A percentile compares a stretch with the other conserved stretches of the same genome.
Evolutionary conservation across 2,329 filamentous ascomycete genomes (phyloP).

Genomic region (Aspergillus ochraceoroseus): DNA sequence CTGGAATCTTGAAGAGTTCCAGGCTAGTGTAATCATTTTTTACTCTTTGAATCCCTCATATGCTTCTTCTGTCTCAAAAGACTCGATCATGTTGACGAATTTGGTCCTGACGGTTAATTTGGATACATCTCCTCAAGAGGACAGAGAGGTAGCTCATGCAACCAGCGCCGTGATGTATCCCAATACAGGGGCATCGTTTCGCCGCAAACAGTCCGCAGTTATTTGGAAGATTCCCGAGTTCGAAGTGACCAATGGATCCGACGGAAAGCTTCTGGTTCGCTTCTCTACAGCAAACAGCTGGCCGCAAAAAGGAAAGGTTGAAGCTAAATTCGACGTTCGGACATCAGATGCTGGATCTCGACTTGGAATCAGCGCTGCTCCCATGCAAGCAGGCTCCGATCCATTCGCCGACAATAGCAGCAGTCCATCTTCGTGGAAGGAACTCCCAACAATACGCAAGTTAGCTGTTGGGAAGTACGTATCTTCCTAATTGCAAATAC

Average conservation of each 20-base stretch:
- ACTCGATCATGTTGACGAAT: conserved; percentile 63
- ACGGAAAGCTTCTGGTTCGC: conserved; percentile 75
- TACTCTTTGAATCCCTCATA: conserved; percentile 78
- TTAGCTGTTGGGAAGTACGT: conserved; percentile 73
- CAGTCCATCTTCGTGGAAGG: conserved; percentile 54
- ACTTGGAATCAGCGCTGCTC: conserved; percentile 55
- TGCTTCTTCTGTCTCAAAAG: conserved; percentile 36
- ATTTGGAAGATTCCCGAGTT: conserved; percentile 48
- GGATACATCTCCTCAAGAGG: conserved; percentile 39
- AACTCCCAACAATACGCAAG: conserved; percentile 62
- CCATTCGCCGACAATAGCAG: conserved; percentile 47
- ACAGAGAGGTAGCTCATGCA: conserved; percentile 40
- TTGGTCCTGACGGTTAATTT: conserved; percentile 62
- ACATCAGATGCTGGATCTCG: conserved; percentile 56
- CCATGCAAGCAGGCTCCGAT: conserved; percentile 36
- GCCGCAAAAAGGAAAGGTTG: conserved; percentile 68
- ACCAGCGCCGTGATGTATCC: conserved; percentile 45
- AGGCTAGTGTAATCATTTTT: conserved; percentile 78
- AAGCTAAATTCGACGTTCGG: conserved; percentile 73
- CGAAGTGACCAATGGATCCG: conserved; percentile 50
- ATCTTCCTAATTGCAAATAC: conserved; percentile 39
- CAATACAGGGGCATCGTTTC: conserved; percentile 43
- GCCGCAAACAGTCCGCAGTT: conserved; percentile 44
- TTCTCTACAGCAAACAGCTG: conserved; percentile 69
- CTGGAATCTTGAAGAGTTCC: conserved; percentile 80